phyloP scores from a whole-genome alignment of 1,139 yeast genomes.

The Yamadazyma aaseri region DNA sequence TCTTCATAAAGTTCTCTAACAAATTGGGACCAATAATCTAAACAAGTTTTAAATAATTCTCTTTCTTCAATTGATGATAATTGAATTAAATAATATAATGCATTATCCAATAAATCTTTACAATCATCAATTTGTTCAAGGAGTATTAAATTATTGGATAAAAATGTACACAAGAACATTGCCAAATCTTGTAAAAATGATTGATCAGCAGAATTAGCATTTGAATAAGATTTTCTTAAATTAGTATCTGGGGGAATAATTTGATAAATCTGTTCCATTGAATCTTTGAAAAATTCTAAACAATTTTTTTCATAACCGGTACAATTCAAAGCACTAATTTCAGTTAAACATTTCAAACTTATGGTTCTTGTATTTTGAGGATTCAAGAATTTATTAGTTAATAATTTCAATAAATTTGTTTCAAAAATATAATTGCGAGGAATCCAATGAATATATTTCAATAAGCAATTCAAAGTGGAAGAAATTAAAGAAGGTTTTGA shows the following conservation, averaged over 20 bases:
- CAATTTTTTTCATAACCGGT: constrained; percentile 68
- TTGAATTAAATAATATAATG: constrained; percentile 80
- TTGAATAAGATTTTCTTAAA: constrained; percentile 67
- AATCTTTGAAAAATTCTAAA: constrained; percentile 64
- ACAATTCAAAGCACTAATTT: constrained; percentile 68
- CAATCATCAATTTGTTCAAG: constrained; percentile 64
- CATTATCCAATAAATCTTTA: constrained; percentile 61
- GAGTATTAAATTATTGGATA: constrained; percentile 70
- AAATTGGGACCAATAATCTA: constrained; percentile 90
- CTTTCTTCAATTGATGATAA: constrained; percentile 92
- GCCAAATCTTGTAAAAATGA: constrained; percentile 95
- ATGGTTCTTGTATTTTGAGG: constrained; percentile 82
- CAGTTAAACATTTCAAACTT: constrained; percentile 89
- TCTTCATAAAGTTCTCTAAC: constrained; percentile 82
- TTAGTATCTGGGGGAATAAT: constrained; percentile 78
- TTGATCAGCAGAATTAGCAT: constrained; percentile 82
- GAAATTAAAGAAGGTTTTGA: constrained; percentile 75
- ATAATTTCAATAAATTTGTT: constrained; percentile 70
- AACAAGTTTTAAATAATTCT: constrained; percentile 89
- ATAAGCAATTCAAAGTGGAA: constrained; percentile 80
- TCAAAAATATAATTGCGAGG: constrained; percentile 88
- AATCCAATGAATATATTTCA: constrained; percentile 92
- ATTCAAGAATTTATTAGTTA: constrained; percentile 72
- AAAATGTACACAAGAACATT: constrained; percentile 83
- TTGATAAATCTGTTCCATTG: constrained; percentile 69